Base-by-base conservation (phyloP, 108 stramenopile species). In the Fragilaria radians region DNA sequence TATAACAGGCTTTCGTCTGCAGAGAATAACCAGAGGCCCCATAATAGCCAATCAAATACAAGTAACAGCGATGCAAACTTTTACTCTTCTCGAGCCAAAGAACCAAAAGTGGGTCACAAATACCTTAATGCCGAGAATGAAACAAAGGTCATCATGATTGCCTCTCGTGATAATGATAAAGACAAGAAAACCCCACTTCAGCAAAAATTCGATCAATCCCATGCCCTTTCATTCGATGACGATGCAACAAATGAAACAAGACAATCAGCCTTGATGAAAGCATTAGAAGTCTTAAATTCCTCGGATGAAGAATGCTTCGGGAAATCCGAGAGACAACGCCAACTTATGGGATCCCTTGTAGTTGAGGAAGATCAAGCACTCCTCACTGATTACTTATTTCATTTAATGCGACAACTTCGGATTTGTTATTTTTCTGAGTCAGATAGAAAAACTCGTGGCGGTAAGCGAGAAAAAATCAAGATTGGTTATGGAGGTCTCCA, bases 361-460 rank as follows among this genome's bases (percentile, higher is more conserved):
- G 33, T 74, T 24, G 66, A 78, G 24, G 79, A 78, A 46, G 83
- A 85, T 59, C 52, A 60, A 26, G 58, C 78, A 19, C 71, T 93
- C 3, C 52, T 93, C 51, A 93, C 91, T 0, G 86, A 89, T 55
- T 93, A 89, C 72, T 93, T 89, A 59, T 89, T 63, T 64, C 74
- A 84, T 57, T 70, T 93, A 5, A 89, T 89, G 88, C 83, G 85
- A 46, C 91, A 93, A 61, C 73, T 93, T 5, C 80, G 85, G 17
- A 59, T 89, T 9, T 79, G 78, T 47, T 82, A 86, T 14, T 93
- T 93, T 71, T 72, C 86, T 1, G 91, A 93, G 47, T 58, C 73
- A 46, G 91, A 93, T 67, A 79, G 88, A 11, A 88, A 85, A 50
- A 93, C 91, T n/a, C 70, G 91, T 52, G 91, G 91, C 19, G 91